phyloP scores from a whole-genome alignment of 495 filamentous ascomycete genomes.

The Penicillium canariense region DNA sequence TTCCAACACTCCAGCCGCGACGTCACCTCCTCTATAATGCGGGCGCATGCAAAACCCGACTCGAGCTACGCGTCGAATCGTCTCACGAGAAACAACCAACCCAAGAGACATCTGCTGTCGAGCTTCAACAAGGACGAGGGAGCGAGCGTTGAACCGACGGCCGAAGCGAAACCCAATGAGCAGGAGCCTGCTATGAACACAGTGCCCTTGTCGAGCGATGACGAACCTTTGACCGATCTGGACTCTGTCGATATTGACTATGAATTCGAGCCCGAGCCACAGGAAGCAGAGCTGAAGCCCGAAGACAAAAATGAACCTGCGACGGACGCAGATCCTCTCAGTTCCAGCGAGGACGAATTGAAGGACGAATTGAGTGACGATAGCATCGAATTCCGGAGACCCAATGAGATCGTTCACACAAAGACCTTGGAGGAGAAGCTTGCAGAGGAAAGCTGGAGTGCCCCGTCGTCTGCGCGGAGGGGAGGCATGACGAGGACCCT shows the following conservation, averaged over 20 bases:
- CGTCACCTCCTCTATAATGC: conserved; percentile 15
- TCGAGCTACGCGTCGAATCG: conserved; percentile 26
- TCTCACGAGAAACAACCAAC: conserved; percentile 12
- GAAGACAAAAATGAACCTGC: neutral
- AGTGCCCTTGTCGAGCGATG: neutral
- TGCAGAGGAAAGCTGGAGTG: neutral
- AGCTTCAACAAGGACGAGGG: conserved; percentile 16
- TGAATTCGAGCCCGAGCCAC: neutral
- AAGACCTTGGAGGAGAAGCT: conserved; percentile 28
- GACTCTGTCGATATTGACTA: neutral
- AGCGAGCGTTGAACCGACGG: no score
- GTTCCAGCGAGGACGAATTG: conserved; percentile 29
- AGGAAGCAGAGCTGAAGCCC: neutral
- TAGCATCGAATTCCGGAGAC: neutral
- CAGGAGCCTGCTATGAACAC: neutral
- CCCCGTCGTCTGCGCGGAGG: neutral
- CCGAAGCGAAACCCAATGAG: neutral
- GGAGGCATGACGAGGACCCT: conserved; percentile 1
- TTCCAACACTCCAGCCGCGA: conserved; percentile 1
- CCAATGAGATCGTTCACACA: conserved; percentile 3
- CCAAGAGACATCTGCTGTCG: conserved; percentile 17
- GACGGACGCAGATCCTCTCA: conserved; percentile 30
- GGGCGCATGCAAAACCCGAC: conserved; percentile 15
- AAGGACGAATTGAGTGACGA: conserved; percentile 21
- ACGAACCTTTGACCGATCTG: neutral